Evolutionary conservation across 768 basidiomycete species (phyloP), one percentile per base, ranked within the genome.

Genomic region (Boletus edulis): DNA sequence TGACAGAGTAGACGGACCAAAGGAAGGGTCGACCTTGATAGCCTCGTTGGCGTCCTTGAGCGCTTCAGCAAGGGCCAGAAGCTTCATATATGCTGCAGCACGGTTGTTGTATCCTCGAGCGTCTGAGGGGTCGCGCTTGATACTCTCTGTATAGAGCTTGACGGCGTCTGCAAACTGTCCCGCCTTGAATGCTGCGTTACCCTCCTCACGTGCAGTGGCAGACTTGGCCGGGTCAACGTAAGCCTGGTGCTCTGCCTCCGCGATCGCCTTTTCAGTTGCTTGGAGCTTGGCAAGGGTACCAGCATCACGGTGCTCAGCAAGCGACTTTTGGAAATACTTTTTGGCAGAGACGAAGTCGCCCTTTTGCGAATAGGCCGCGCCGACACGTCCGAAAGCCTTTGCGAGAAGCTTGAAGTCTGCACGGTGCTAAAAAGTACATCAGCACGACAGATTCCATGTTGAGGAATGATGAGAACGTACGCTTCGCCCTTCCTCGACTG

Each of bases 101-200:
- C 97, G 88, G 76, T 99, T 99, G 72, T 96, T 98, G 78, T 98
- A 99, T 10, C 91, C 94, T 60, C 88, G 81, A 14, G 96, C 82
- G 67, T 99, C 97, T 37, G 73, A 70, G 40, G 97, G 96, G 65
- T 92, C 87, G 47, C 97, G 88, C 76, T 98, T 98, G 80, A 98
- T 97, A 58, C 93, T 89, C 74, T 99, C 97, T 37, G 90, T 82
- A 76, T 99, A 99, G 38, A 81, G 77, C 76, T 91, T 94, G 62
- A 99, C 95, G 1, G 96, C 90, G 12, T 81, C 84, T 12, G 85
- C 95, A 72, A 94, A 99, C 71, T 96, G 87, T 18, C 94, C 96
- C 3, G 74, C 79, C 78, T 98, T 98, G 84, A 98, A 99, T 37
- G 86, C 81, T 40, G 73, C 73, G 69, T 99, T 99, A 11, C 97